phyloP scores from a whole-genome alignment of 2,329 filamentous ascomycete genomes.

The Albifimbria verrucaria region DNA sequence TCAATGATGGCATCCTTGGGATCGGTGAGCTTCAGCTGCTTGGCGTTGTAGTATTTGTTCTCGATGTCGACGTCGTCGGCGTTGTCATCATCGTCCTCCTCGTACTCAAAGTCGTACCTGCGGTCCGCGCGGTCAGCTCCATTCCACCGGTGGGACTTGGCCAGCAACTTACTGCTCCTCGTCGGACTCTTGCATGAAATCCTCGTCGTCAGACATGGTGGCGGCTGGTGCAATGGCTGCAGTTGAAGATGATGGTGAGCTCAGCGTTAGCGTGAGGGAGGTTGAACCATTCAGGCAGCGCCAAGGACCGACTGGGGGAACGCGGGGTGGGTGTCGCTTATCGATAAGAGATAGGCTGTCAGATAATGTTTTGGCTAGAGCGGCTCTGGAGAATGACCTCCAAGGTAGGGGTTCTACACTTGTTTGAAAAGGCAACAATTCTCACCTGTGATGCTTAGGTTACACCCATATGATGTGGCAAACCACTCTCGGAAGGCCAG shows the following conservation, averaged over 20 bases:
- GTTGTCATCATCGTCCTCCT: slow-evolving; percentile 86
- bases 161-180: slow-evolving; percentile 36
- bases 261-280: background rate
- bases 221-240: background rate
- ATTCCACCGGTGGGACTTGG: slow-evolving; percentile 3
- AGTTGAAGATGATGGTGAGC: background rate
- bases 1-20: slow-evolving; percentile 87
- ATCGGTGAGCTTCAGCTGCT: slow-evolving; percentile 86
- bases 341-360: slow-evolving; percentile 9
- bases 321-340: slow-evolving; percentile 9
- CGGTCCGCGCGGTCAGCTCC: slow-evolving; percentile 8
- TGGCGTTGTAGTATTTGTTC: slow-evolving; percentile 99
- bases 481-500: background rate
- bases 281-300: background rate
- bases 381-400: background rate
- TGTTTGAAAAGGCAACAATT: background rate
- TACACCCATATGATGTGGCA: background rate
- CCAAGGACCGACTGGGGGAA: background rate
- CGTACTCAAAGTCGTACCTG: slow-evolving; percentile 94
- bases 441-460: background rate
- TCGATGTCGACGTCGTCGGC: slow-evolving; percentile 90
- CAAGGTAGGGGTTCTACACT: background rate
- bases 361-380: background rate
- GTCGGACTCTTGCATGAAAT: slow-evolving; percentile 47
- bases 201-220: slow-evolving; percentile 50